phyloP scores from a whole-genome alignment of 768 basidiomycete species.

The Lactifluus volemus region DNA sequence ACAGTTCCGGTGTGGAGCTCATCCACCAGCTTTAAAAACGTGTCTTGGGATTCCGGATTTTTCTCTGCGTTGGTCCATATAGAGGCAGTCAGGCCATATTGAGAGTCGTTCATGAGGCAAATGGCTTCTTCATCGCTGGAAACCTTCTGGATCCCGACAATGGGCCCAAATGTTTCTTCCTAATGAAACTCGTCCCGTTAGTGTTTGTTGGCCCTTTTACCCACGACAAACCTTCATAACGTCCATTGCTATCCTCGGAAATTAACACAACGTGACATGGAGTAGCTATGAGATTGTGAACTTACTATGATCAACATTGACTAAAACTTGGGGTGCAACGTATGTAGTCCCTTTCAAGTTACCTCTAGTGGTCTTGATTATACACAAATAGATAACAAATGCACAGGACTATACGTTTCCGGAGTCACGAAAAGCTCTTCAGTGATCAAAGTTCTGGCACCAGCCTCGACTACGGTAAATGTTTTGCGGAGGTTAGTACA shows the following conservation, averaged over 20 bases:
- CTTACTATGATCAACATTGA: constrained; percentile 84
- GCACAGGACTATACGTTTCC: constrained; percentile 42
- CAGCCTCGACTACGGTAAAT: constrained; percentile 48
- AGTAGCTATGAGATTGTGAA: constrained; percentile 15
- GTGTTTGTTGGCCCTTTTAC: neutral
- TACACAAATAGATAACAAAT: neutral
- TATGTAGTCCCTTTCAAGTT: constrained; percentile 53
- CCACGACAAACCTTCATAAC: constrained; percentile 67
- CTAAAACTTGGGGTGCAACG: constrained; percentile 85
- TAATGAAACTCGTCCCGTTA: constrained; percentile 22
- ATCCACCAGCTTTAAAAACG: constrained; percentile 61
- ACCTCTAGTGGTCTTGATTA: neutral
- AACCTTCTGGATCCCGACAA: constrained; percentile 91
- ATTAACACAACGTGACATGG: constrained; percentile 5
- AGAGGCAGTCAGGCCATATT: constrained; percentile 89
- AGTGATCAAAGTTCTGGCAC: constrained; percentile 69
- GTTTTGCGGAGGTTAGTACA: neutral
- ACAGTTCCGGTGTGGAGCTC: constrained; percentile 86
- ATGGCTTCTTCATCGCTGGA: constrained; percentile 83
- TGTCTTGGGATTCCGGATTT: constrained; percentile 51
- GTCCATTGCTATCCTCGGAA: constrained; percentile 61
- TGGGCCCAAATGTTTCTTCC: constrained; percentile 91
- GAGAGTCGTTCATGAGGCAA: constrained; percentile 90
- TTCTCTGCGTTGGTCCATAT: constrained; percentile 77
- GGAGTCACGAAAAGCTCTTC: constrained; percentile 61